Percentiles rank a stretch among this genome's conserved stretches.
Evolutionary conservation across 192 early-diverging fungal genomes (phyloP).

Genomic region (Physocladia obscura): DNA sequence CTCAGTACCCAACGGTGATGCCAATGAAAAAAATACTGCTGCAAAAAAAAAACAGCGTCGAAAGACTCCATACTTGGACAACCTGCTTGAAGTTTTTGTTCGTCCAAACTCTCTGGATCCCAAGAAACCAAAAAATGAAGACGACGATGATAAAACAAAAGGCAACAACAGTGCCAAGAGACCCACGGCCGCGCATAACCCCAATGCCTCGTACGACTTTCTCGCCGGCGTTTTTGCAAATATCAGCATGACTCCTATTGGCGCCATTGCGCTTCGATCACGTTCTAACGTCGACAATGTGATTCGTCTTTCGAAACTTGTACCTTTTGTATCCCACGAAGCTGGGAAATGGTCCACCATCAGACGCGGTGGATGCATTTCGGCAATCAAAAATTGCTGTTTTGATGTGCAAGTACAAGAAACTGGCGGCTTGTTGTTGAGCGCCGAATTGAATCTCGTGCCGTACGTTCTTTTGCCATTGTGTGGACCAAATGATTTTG

Average conservation of each 20-base stretch:
- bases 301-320: constrained; percentile 78
- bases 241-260: constrained; percentile 52
- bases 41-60: constrained; percentile 33
- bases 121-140: neutral
- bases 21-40: constrained; percentile 28
- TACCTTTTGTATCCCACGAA: constrained; percentile 80
- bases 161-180: constrained; percentile 69
- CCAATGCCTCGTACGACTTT: constrained; percentile 64
- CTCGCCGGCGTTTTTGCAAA: constrained; percentile 93
- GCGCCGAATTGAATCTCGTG: constrained; percentile 73
- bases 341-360: constrained; percentile 58
- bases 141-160: constrained; percentile 60
- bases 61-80: constrained; percentile 62
- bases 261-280: constrained; percentile 66
- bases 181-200: neutral
- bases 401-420: constrained; percentile 55
- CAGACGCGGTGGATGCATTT: constrained; percentile 85
- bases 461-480: constrained; percentile 87
- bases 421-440: constrained; percentile 62
- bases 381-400: constrained; percentile 84
- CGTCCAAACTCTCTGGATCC: constrained; percentile 30
- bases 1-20: constrained; percentile 27
- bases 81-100: constrained; percentile 86
- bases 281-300: constrained; percentile 63
- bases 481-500: constrained; percentile 89